Evolutionary conservation across 148 eudicot species (phyloP).

Genomic region (Bassia scoparia): DNA sequence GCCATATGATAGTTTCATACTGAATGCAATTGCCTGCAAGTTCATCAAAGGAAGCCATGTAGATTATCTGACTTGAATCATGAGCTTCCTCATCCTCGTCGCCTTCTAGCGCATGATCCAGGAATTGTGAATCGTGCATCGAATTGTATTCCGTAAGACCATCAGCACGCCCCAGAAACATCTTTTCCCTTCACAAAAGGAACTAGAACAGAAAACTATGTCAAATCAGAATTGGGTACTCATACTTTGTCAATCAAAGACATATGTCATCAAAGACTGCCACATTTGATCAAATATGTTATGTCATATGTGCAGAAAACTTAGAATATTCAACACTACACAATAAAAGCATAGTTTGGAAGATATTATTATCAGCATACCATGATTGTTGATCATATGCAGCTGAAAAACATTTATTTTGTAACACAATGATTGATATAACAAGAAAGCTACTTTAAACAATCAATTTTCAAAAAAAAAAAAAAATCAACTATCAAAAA

Average conservation of each 20-base stretch:
- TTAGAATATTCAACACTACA: not conserved
- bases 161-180: conserved; percentile 65
- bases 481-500: too few relatives aligned
- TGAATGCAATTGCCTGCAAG: conserved; percentile 46
- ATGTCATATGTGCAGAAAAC: not conserved
- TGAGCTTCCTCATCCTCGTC: conserved; percentile 53
- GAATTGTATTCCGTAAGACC: conserved; percentile 45
- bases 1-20: conserved; percentile 82
- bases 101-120: conserved; percentile 44
- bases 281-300: not conserved
- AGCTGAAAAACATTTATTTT: too few relatives aligned
- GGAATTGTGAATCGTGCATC: conserved; percentile 43
- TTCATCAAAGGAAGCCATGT: conserved; percentile 81
- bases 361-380: not conserved
- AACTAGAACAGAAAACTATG: not conserved
- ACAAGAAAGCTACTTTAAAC: not conserved
- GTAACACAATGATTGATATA: not conserved
- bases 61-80: conserved; percentile 42
- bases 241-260: not conserved
- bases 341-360: not conserved
- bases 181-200: conserved; percentile 23
- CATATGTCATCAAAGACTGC: not conserved
- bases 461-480: not conserved
- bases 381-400: too few relatives aligned
- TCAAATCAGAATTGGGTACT: not conserved